Evolutionary conservation across 495 filamentous ascomycete genomes (phyloP), one percentile per base, ranked within the genome.

Genomic region (Podospora australis): DNA sequence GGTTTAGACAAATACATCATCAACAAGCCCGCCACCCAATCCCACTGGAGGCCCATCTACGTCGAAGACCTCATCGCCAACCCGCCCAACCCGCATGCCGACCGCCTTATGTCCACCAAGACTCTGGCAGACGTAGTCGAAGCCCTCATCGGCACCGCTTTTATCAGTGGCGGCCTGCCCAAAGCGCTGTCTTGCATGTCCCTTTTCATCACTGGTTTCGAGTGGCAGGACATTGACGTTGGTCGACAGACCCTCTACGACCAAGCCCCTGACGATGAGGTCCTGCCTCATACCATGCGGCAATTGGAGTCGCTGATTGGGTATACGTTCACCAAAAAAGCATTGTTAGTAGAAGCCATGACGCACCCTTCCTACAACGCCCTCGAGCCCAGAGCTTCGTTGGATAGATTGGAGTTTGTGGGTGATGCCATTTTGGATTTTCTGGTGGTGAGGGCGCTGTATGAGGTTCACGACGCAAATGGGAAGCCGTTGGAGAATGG

Each of bases 41-140:
- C 68, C 5, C 88, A 84, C 59, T 96, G 91, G 91, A 53, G 67
- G 3, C 83, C 87, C 0, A 62, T 73, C 0, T 82, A 84, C 44
- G 69, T 83, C 3, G 71, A 78, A 3, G 67, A 82, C n/a, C 41
- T 78, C 10, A 57, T 76, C 14, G 43, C 63, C 10, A 22, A 47
- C 20, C 46, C 49, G 42, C 19, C 34, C 17, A 13, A 35, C 13
- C 41, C 63, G 2, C 35, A 53, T 25, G 57, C 55, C 55, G 38
- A 39, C 55, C 59, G 65, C 9, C 30, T 68, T 3, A 58, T 90
- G 21, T 84, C 87, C 2, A 84, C 78, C 6, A 98, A 98, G 58
- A 79, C 82, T 2, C 75, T 95, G 10, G 92, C 92, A 4, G 92
- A 98, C 53, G 87, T 96, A 0, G 78, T 96, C 9, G 92, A 98